Evolutionary conservation across 139 green algal species (phyloP).

Genomic region (Astrephomene gubernaculifera): DNA sequence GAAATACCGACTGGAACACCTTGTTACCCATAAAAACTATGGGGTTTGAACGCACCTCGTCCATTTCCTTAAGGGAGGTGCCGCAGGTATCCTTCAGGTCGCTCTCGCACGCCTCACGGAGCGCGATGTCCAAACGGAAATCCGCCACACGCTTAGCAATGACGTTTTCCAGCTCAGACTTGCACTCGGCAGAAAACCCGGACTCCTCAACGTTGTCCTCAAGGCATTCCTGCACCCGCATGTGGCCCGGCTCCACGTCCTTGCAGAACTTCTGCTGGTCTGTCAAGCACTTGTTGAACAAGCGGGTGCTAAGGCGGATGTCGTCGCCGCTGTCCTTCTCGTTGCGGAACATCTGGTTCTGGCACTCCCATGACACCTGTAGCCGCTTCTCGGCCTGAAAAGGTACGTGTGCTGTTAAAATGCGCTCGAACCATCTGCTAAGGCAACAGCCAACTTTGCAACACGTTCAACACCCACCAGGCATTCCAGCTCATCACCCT

Average conservation of each 20-base stretch:
- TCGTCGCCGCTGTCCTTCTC: conserved; percentile 85
- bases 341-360: conserved; percentile 81
- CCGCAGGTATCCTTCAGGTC: conserved; percentile 65
- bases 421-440: background rate
- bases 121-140: conserved; percentile 74
- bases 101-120: conserved; percentile 61
- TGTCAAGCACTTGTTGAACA: conserved; percentile 76
- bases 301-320: conserved; percentile 75
- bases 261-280: conserved; percentile 85
- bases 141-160: conserved; percentile 70
- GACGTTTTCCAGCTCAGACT: conserved; percentile 71
- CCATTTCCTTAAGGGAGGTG: conserved; percentile 58
- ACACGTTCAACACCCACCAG: conserved; percentile 62
- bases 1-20: no score
- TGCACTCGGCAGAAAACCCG: conserved; percentile 74
- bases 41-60: conserved; percentile 55
- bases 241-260: conserved; percentile 70
- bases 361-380: conserved; percentile 76
- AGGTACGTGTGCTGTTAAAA: background rate
- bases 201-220: conserved; percentile 74
- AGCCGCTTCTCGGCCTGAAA: conserved; percentile 62
- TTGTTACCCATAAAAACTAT: no score
- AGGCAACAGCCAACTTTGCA: background rate
- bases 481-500: conserved; percentile 75
- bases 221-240: conserved; percentile 80